Conservation (phyloP, 2,329 filamentous ascomycete genomes). For the Colletotrichum brevisporum region DNA sequence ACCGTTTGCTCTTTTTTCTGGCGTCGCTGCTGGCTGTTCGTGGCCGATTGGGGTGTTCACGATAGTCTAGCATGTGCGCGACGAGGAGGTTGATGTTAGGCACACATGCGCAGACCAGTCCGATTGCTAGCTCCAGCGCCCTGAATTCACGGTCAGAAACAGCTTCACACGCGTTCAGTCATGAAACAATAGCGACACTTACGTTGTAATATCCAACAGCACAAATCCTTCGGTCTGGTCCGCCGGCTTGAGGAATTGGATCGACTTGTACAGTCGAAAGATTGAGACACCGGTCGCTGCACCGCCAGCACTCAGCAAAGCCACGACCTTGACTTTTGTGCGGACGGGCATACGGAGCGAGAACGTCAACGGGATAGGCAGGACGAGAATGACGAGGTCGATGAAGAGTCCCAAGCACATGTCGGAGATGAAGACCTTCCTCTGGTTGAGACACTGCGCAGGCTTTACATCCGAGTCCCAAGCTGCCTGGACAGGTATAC, state of each 20-base stretch:
- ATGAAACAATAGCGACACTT: too few species aligned
- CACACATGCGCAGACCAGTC: slow-evolving; percentile 7
- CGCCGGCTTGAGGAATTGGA: slow-evolving; percentile 1
- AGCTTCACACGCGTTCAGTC: too few species aligned
- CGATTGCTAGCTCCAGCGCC: slow-evolving; percentile 3
- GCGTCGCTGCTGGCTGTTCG: not conserved
- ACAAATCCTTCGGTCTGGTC: slow-evolving; percentile 11
- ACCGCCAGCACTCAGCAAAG: slow-evolving; percentile 48
- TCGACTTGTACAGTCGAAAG: slow-evolving; percentile 42
- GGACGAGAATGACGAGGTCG: slow-evolving; percentile 50
- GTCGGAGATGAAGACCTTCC: slow-evolving; percentile 50
- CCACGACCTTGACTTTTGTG: slow-evolving; percentile 50
- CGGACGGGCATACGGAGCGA: slow-evolving; percentile 44
- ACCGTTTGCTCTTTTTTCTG: not conserved
- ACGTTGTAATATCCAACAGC: slow-evolving; percentile 22
- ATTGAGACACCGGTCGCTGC: slow-evolving; percentile 45
- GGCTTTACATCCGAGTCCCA: slow-evolving; percentile 43
- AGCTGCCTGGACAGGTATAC: slow-evolving; percentile 42
- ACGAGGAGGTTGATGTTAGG: slow-evolving; percentile 1
- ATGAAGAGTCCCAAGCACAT: slow-evolving; percentile 49
- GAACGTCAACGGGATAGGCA: slow-evolving; percentile 50
- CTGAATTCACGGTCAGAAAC: not conserved
- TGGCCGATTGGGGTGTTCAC: not conserved
- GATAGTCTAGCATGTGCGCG: not conserved
- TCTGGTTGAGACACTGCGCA: slow-evolving; percentile 43